These are phyloP conservation scores for Primulina huaijiensis DNA, from an alignment of 257 asterid genomes.

Conservation along the genomic window DNA sequence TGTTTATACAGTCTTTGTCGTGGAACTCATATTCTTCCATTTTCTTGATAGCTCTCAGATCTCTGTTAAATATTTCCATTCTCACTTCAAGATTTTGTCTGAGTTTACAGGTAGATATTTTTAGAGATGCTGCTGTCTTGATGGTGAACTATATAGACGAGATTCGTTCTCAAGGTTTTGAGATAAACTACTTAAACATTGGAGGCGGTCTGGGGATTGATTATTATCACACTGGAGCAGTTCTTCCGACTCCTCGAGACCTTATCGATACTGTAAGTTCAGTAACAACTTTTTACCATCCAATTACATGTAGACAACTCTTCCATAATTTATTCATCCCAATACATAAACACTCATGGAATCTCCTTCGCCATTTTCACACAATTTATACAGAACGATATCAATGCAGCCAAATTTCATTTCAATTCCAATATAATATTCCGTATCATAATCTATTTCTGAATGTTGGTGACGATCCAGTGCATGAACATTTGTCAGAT, in stretches of 20 bases:
- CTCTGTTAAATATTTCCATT: not conserved
- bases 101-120: conserved; percentile 78
- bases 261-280: conserved; percentile 76
- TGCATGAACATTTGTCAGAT: conserved; percentile 1
- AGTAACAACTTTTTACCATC: conserved; percentile 6
- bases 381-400: not conserved
- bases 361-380: not conserved
- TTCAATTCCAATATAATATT: not conserved
- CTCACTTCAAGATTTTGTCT: not conserved
- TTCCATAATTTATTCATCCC: not conserved
- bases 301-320: not conserved
- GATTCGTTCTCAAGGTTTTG: conserved; percentile 92
- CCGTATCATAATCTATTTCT: not conserved
- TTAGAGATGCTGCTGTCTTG: conserved; percentile 90
- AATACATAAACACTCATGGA: not conserved
- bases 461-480: not conserved
- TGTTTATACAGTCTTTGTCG: too few species aligned
- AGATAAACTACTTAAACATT: conserved; percentile 74
- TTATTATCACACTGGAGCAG: conserved; percentile 84
- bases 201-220: conserved; percentile 99
- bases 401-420: not conserved
- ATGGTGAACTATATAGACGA: conserved; percentile 91
- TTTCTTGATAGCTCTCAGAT: not conserved
- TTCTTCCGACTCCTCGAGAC: conserved; percentile 90
- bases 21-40: not conserved